Percentiles rank a stretch among this genome's conserved stretches.
phyloP scores from a whole-genome alignment of 2,329 filamentous ascomycete genomes.

The Cercospora nicotianae region DNA sequence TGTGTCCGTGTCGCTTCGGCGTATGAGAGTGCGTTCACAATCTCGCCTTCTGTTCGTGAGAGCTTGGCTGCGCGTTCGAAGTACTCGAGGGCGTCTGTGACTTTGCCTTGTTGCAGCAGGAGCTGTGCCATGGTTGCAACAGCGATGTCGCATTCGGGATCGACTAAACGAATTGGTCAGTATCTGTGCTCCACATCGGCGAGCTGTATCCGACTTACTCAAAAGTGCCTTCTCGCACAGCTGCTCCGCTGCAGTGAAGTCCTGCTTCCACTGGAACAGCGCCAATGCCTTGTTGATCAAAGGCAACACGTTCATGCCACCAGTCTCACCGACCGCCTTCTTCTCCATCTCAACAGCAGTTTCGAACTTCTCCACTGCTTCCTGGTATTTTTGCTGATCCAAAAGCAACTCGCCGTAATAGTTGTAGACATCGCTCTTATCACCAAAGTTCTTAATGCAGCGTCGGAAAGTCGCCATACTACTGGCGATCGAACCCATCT shows the following conservation, averaged over 20 bases:
- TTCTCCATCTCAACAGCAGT: conserved; percentile 99
- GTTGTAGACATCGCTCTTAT: conserved; percentile 97
- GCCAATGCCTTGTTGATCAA: conserved; percentile 98
- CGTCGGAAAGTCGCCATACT: conserved; percentile 98
- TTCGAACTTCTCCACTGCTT: conserved; percentile 97
- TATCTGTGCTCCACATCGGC: neutral
- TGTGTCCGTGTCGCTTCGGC: conserved; percentile 96
- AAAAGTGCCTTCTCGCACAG: conserved; percentile 96
- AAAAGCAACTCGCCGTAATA: conserved; percentile 97
- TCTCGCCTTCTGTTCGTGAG: conserved; percentile 89
- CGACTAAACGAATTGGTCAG: conserved; percentile 62
- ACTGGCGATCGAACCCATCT: conserved; percentile 96
- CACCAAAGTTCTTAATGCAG: conserved; percentile 97
- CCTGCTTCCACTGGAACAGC: conserved; percentile 97
- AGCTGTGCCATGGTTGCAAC: conserved; percentile 98
- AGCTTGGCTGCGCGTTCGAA: conserved; percentile 96
- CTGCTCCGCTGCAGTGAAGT: conserved; percentile 91
- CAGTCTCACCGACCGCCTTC: conserved; percentile 64
- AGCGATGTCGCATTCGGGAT: conserved; percentile 97
- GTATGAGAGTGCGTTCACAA: conserved; percentile 93
- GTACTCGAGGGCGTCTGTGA: conserved; percentile 90
- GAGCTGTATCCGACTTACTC: conserved; percentile 61
- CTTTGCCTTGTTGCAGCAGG: conserved; percentile 95
- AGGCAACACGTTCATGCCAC: conserved; percentile 95
- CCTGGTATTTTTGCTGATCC: conserved; percentile 92